Evolutionary conservation across 257 asterid species (phyloP), one percentile per base, ranked within the genome.

Genomic region (Penstemon eatonii): DNA sequence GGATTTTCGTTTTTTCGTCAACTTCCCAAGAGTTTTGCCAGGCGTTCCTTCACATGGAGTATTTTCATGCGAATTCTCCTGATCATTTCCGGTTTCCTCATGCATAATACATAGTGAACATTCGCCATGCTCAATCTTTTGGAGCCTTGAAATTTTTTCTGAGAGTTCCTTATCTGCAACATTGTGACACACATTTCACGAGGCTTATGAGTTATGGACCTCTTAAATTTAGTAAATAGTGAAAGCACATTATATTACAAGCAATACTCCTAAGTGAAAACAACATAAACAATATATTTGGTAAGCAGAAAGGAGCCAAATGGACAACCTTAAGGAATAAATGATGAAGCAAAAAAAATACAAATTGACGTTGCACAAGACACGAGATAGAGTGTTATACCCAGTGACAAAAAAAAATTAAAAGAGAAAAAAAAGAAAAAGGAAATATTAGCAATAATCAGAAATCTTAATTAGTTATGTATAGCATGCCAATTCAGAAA

Each of bases 151-250:
- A 61, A 85, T 78, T 76, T 89, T 86, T 74, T 82, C 81, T 5
- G 75, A 33, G 65, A 85, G 96, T 57, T 87, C 82, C 72, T 69
- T 69, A 73, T 81, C 97, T 91, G 83, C 75, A 77, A 72, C 44
- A 60, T 67, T 60, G 56, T 64, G 39, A 56, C 59, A 67, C 42
- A 41, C 63, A 40, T 60, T 13, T 51, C 38, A 12, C n/a, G 56
- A 38, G 65, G 52, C 10, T 36, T 39, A 19, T 56, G 55, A 57
- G 53, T 39, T 4, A 39, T 6, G 25, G 70, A 71, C 36, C 49
- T 60, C 45, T 10, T 55, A 75, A 51, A 66, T n/a, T 13, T 70
- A 63, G 67, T 12, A 53, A 10, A 63, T 7, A 49, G 8, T 57
- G 38, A 56, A 42, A 63, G 59, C 60, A 57, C 18, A 42, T 19